Percentiles rank a stretch among this genome's conserved stretches.
phyloP scores from a whole-genome alignment of 306 rosid species.

The Lithocarpus polystachyus region DNA sequence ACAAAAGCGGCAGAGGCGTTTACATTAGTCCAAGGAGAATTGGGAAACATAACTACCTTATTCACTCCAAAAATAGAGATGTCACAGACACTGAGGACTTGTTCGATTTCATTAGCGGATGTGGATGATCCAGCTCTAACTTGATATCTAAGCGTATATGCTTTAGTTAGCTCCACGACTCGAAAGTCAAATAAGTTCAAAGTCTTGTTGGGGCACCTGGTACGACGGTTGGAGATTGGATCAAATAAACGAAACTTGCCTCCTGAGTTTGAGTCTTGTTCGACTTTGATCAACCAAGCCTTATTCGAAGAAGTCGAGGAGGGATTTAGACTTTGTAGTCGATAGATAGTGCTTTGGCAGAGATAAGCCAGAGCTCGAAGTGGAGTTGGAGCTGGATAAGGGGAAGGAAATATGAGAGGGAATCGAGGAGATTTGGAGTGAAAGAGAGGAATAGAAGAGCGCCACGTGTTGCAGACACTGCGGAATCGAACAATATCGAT shows the following conservation, averaged over 20 bases:
- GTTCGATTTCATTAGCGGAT: conserved; percentile 2
- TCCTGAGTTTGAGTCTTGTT: conserved; percentile 11
- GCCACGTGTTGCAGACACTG: conserved; percentile 42
- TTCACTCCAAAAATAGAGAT: not conserved
- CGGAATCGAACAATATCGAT: conserved; percentile 42
- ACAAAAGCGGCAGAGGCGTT: conserved; percentile 28
- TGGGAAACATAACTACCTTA: conserved; percentile 47
- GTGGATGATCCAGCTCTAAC: no score
- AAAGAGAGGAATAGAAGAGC: conserved; percentile 23
- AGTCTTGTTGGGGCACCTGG: not conserved
- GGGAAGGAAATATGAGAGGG: conserved; percentile 19
- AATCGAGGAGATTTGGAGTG: not conserved
- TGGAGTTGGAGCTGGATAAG: not conserved
- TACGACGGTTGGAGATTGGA: conserved; percentile 31
- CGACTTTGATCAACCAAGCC: conserved; percentile 39
- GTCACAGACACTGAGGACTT: not conserved
- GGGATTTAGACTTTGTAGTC: conserved; percentile 23
- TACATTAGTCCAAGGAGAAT: conserved; percentile 23
- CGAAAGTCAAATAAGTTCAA: conserved; percentile 34
- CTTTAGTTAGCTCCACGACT: conserved; percentile 31
- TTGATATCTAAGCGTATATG: conserved; percentile 21
- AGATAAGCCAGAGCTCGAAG: not conserved
- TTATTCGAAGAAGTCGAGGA: conserved; percentile 9
- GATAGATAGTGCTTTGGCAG: conserved; percentile 25
- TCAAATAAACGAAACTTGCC: conserved; percentile 22